Conservation (phyloP, 805 yeast genomes). For the Candida sanyiensis region DNA sequence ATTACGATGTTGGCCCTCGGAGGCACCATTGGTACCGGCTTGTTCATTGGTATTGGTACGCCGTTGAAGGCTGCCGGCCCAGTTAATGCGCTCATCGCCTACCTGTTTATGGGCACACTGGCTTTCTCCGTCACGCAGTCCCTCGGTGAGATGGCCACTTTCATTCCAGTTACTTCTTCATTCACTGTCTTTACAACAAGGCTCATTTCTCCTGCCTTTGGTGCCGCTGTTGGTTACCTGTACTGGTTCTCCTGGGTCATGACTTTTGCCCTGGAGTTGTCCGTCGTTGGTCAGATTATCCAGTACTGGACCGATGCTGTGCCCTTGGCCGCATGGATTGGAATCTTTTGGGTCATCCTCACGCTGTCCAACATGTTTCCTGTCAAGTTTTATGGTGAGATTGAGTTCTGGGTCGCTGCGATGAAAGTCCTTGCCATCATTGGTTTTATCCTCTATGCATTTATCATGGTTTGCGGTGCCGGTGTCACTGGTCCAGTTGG, state of each 20-base stretch:
- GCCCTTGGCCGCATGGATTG: conserved; percentile 69
- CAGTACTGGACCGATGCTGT: conserved; percentile 64
- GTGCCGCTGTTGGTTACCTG: conserved; percentile 67
- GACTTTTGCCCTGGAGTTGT: conserved; percentile 68
- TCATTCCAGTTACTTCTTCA: conserved; percentile 60
- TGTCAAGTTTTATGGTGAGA: conserved; percentile 65
- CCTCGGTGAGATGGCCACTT: conserved; percentile 78
- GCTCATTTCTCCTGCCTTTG: conserved; percentile 64
- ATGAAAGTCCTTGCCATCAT: conserved; percentile 62
- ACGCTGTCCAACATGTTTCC: conserved; percentile 55
- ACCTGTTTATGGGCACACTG: conserved; percentile 57
- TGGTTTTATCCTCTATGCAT: conserved; percentile 63
- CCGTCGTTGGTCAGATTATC: conserved; percentile 63
- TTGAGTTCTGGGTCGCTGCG: conserved; percentile 70
- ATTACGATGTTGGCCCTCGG: conserved; percentile 74
- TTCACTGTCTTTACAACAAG: conserved; percentile 66
- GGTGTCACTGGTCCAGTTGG: conserved; percentile 67
- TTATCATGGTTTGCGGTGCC: conserved; percentile 73
- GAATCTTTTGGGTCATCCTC: conserved; percentile 55
- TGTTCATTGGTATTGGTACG: conserved; percentile 58
- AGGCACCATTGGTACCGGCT: conserved; percentile 77
- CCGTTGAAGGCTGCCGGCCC: conserved; percentile 62
- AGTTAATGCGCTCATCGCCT: conserved; percentile 59
- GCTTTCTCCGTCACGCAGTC: conserved; percentile 65
- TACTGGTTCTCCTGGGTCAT: conserved; percentile 79